These are phyloP conservation scores for Ephemerocybe angulata DNA, from an alignment of 768 basidiomycete genomes.

Conservation along the genomic window DNA sequence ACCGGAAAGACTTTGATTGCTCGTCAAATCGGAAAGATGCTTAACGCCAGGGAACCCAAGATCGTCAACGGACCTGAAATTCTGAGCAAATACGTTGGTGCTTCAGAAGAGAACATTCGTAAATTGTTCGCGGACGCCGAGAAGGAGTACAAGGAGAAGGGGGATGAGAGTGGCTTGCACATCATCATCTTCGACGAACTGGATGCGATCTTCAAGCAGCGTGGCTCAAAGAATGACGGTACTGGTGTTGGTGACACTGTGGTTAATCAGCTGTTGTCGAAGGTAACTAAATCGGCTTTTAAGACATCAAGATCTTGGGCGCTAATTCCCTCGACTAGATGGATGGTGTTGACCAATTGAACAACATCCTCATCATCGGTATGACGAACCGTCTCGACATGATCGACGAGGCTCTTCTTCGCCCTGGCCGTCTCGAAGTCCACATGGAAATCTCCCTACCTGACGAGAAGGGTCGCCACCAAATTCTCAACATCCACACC, in stretches of 20 bases:
- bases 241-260: constrained; percentile 99
- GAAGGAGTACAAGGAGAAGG: constrained; percentile 98
- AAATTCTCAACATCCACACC: constrained; percentile 96
- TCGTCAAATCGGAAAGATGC: constrained; percentile 97
- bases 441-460: constrained; percentile 99
- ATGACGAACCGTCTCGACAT: constrained; percentile 99
- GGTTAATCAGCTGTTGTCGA: constrained; percentile 96
- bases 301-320: no score
- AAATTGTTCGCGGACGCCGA: constrained; percentile 98
- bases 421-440: constrained; percentile 97
- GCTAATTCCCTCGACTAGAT: constrained; percentile 54
- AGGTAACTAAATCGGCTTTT: constrained; percentile 63
- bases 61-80: constrained; percentile 98
- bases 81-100: constrained; percentile 94
- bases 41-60: constrained; percentile 97
- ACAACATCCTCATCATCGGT: constrained; percentile 98
- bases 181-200: constrained; percentile 99
- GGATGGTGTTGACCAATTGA: constrained; percentile 98
- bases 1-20: constrained; percentile 99
- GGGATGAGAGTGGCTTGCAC: constrained; percentile 93
- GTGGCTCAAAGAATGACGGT: constrained; percentile 85
- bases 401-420: constrained; percentile 97
- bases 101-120: constrained; percentile 95
- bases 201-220: constrained; percentile 98
- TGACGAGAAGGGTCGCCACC: constrained; percentile 85